Evolutionary conservation across 352 stramenopile genomes (phyloP), one percentile per base, ranked within the genome.

Genomic region (Pythium guiyangense): DNA sequence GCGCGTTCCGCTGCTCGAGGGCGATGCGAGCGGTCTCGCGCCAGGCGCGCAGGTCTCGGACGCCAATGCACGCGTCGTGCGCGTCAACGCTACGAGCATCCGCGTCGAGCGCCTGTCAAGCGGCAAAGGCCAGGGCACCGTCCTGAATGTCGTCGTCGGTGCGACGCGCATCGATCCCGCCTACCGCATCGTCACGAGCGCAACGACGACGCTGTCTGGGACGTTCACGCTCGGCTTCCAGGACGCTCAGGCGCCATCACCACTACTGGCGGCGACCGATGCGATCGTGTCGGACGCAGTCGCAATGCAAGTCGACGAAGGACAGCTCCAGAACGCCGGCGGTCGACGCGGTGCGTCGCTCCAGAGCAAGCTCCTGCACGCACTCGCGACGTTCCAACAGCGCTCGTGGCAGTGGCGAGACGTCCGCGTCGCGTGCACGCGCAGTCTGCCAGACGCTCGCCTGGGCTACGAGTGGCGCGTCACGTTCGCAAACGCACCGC

Each of bases 221-320:
- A 52, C 42, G 0, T 83, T 83, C 37, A 18, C 34, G 2, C 60
- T 83, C 6, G 59, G 52, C 17, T 70, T 79, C 27, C 59, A 55
- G 27, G 51, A 61, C 22, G 40, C 46, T 6, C 52, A 39, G 29
- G 51, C 42, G 2, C 31, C 45, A 6, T 2, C 12, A 9, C 11
- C 43, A 8, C 1, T 73, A 40, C 31, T 71, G 3, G 61, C 20
- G 20, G 54, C 55, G 18, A 73, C 50, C 1, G 45, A 49, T 18
- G 20, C 48, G 12, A 76, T 83, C 26, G 49, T 63, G 20, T 61
- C 62, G 20, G 63, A 76, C 43, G 70, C 73, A 17, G 68, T 83
- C 0, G 70, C 70, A 11, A 69, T 63, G 60, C 44, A 4, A 22
- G 14, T 10, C 3, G 70, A 79, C 44, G 73, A 83, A 61, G 62